Evolutionary conservation across 805 yeast genomes (phyloP).

Genomic region (Nakazawaea sp.): DNA sequence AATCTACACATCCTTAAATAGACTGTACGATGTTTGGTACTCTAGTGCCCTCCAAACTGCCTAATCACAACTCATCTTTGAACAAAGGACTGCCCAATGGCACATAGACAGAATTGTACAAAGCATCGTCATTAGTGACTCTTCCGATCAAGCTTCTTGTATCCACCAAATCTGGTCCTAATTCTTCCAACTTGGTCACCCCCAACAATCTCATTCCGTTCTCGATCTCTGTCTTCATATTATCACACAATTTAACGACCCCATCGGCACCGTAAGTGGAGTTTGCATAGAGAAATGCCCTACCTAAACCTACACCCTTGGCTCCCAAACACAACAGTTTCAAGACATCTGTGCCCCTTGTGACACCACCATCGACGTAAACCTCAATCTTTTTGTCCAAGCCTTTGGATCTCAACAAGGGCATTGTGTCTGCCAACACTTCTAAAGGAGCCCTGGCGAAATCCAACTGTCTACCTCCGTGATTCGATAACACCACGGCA

Average conservation of each 20-base stretch:
- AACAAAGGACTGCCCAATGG: constrained; percentile 24
- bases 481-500: constrained; percentile 79
- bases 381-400: constrained; percentile 48
- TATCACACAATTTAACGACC: constrained; percentile 49
- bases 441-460: constrained; percentile 72
- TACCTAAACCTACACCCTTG: constrained; percentile 62
- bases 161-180: constrained; percentile 11
- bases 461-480: constrained; percentile 88
- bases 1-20: no score
- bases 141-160: constrained; percentile 26
- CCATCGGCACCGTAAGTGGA: constrained; percentile 62
- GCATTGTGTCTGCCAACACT: constrained; percentile 65
- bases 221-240: constrained; percentile 62
- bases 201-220: constrained; percentile 81
- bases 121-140: constrained; percentile 21
- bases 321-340: constrained; percentile 68
- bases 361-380: constrained; percentile 65
- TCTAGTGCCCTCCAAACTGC: no score
- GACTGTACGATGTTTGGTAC: no score
- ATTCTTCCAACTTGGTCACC: constrained; percentile 16
- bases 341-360: constrained; percentile 60
- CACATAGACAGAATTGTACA: constrained; percentile 22
- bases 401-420: constrained; percentile 36
- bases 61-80: no score
- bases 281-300: constrained; percentile 61